phyloP scores from a whole-genome alignment of 75 land plant genomes.

The Cupressus sempervirens region DNA sequence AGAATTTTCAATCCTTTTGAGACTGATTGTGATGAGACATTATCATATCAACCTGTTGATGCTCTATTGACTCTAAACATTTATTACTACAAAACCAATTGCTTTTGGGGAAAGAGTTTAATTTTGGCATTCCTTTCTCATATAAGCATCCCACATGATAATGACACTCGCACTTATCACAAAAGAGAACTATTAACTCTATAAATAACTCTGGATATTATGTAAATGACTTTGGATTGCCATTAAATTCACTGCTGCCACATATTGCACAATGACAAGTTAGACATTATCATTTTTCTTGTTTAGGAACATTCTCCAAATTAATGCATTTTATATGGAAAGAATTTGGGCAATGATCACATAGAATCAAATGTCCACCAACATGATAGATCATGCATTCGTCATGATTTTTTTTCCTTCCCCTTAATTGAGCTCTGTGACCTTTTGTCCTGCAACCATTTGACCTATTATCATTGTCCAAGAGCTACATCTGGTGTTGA shows the following conservation, averaged over 20 bases:
- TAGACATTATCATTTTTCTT: slow-evolving; percentile 72
- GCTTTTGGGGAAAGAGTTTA: no score
- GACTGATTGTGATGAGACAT: no score
- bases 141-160: no score
- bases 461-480: slow-evolving; percentile 4
- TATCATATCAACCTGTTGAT: no score
- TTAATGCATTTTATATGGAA: slow-evolving; percentile 69
- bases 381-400: slow-evolving; percentile 72
- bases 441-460: not conserved
- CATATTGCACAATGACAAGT: slow-evolving; percentile 62
- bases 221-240: no score
- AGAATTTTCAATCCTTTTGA: no score
- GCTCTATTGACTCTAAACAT: no score
- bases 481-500: slow-evolving; percentile 54
- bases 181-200: slow-evolving; percentile 26
- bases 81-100: no score
- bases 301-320: slow-evolving; percentile 48
- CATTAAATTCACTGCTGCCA: slow-evolving; percentile 22
- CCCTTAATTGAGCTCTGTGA: not conserved
- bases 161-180: slow-evolving; percentile 72
- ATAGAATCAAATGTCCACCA: slow-evolving; percentile 68
- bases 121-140: no score
- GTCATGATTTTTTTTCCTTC: slow-evolving; percentile 39
- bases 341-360: slow-evolving; percentile 88
- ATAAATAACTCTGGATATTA: slow-evolving; percentile 9